Evolutionary conservation across 2,329 filamentous ascomycete species (phyloP).

Genomic region (Neonectria faginata): DNA sequence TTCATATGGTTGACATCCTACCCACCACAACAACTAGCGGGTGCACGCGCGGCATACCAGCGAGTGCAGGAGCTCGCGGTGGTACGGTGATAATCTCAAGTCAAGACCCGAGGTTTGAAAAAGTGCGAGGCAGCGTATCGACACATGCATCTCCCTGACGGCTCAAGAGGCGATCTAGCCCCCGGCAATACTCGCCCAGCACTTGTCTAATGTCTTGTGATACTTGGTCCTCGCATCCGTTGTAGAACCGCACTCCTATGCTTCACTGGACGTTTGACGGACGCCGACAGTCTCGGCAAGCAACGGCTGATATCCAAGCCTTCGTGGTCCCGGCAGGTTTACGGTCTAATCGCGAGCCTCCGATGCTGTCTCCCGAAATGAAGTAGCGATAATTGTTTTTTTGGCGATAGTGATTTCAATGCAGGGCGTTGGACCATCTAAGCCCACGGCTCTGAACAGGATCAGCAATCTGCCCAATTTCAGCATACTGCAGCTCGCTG

Average conservation of each 20-base stretch:
- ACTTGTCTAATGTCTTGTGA: neutral
- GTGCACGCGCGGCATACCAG: conserved; percentile 1
- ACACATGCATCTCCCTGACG: neutral
- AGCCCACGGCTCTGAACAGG: neutral
- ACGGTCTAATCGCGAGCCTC: neutral
- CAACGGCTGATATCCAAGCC: neutral
- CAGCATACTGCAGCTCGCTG: conserved; percentile 4
- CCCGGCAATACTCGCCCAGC: neutral
- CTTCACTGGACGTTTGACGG: neutral
- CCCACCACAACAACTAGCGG: neutral
- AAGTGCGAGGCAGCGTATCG: neutral
- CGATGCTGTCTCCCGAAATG: too few species aligned
- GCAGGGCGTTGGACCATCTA: neutral
- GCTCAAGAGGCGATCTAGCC: neutral
- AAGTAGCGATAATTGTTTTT: too few species aligned
- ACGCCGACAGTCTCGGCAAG: neutral
- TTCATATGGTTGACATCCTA: neutral
- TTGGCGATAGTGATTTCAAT: neutral
- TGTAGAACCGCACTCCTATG: neutral
- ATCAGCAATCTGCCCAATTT: neutral
- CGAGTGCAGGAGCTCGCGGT: neutral
- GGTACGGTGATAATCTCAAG: neutral
- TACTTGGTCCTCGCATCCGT: conserved; percentile 1
- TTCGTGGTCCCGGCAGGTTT: neutral
- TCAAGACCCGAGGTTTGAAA: neutral